Evolutionary conservation across 169 alveolate genomes (phyloP).

Genomic region (Theileria annulata): DNA sequence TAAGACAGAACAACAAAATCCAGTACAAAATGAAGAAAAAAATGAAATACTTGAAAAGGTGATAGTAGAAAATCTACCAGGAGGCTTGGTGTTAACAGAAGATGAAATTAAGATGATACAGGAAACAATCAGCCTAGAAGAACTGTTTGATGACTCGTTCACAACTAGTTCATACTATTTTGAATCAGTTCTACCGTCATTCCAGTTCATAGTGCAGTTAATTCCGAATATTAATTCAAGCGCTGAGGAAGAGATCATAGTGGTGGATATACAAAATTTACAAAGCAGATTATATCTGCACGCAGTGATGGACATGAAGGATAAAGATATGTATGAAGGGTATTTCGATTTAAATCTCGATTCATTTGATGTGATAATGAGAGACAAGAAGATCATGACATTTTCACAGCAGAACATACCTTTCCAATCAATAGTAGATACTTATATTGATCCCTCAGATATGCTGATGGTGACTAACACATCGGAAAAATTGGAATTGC

Average conservation of each 20-base stretch:
- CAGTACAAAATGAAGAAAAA: slow-evolving; percentile 15
- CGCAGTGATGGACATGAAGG: slow-evolving; percentile 56
- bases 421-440: background rate
- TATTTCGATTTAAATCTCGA: slow-evolving; percentile 48
- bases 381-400: slow-evolving; percentile 31
- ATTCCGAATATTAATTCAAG: background rate
- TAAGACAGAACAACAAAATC: slow-evolving; percentile 39
- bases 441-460: background rate
- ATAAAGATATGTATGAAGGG: slow-evolving; percentile 61
- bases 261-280: slow-evolving; percentile 36
- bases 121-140: slow-evolving; percentile 51
- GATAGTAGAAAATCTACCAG: slow-evolving; percentile 62
- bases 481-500: background rate
- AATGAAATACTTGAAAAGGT: too few relatives aligned
- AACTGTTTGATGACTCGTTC: slow-evolving; percentile 51
- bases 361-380: slow-evolving; percentile 44
- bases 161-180: slow-evolving; percentile 57
- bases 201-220: slow-evolving; percentile 34
- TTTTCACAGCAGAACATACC: slow-evolving; percentile 12
- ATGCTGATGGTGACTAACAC: background rate
- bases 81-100: slow-evolving; percentile 74
- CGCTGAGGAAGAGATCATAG: slow-evolving; percentile 23
- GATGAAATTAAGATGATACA: slow-evolving; percentile 71
- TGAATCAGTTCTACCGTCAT: slow-evolving; percentile 51
- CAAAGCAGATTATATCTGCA: slow-evolving; percentile 32